Evolutionary conservation across 805 yeast genomes (phyloP).

Genomic region (Suhomyces kilbournensis): DNA sequence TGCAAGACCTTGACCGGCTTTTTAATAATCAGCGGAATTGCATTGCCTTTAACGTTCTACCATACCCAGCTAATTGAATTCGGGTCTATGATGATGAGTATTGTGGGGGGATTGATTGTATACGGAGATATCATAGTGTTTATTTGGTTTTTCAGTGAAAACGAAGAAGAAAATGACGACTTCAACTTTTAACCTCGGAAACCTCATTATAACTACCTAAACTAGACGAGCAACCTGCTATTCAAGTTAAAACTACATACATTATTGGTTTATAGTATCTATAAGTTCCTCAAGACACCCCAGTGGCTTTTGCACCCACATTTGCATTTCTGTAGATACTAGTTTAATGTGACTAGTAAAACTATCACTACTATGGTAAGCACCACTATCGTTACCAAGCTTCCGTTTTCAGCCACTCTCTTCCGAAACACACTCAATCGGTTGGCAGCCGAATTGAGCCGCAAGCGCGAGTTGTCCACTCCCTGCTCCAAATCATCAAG

Average conservation of each 20-base stretch:
- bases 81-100: conserved; percentile 44
- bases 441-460: conserved; percentile 31
- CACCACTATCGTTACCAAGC: conserved; percentile 40
- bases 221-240: too few relatives aligned
- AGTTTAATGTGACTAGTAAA: conserved; percentile 41
- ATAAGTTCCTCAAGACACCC: neutral
- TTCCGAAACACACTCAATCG: conserved; percentile 30
- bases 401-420: conserved; percentile 40
- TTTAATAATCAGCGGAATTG: conserved; percentile 42
- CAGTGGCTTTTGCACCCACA: neutral
- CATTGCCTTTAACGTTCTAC: conserved; percentile 41
- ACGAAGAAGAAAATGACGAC: conserved; percentile 44
- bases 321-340: neutral
- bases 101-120: conserved; percentile 43
- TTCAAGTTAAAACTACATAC: neutral
- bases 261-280: neutral
- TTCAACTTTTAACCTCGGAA: conserved; percentile 32
- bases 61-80: conserved; percentile 35
- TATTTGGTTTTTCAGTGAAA: conserved; percentile 46
- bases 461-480: conserved; percentile 31
- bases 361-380: conserved; percentile 39
- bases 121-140: conserved; percentile 42
- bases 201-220: neutral
- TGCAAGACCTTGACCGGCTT: conserved; percentile 40
- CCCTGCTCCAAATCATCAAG: conserved; percentile 42